phyloP scores from a whole-genome alignment of 2,329 filamentous ascomycete species.

The Beauveria brongniartii region DNA sequence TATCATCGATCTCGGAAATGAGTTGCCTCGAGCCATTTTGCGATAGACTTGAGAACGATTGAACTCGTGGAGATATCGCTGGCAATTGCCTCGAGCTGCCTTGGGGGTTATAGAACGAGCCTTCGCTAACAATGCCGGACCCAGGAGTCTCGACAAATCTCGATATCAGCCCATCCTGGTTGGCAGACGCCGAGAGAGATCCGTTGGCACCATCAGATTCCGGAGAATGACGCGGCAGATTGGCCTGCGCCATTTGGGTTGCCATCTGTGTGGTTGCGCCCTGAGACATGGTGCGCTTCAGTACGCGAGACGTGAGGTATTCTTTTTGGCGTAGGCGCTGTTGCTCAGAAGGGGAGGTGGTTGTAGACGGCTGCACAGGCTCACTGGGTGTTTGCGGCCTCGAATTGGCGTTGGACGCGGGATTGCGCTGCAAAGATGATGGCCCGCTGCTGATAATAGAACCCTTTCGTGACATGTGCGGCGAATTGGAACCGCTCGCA shows the following conservation, averaged over 20 bases:
- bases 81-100: slow-evolving; percentile 24
- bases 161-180: slow-evolving; percentile 46
- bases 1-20: slow-evolving; percentile 26
- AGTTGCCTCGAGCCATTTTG: slow-evolving; percentile 18
- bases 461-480: slow-evolving; percentile 39
- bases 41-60: slow-evolving; percentile 32
- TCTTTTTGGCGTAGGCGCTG: slow-evolving; percentile 48
- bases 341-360: slow-evolving; percentile 26
- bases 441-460: slow-evolving; percentile 43
- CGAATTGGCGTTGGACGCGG: slow-evolving; percentile 19
- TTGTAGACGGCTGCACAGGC: slow-evolving; percentile 12
- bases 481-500: slow-evolving; percentile 55
- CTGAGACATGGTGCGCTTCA: slow-evolving; percentile 56
- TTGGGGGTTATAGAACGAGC: slow-evolving; percentile 40
- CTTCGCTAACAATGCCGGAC: slow-evolving; percentile 41
- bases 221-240: slow-evolving; percentile 29
- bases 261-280: slow-evolving; percentile 59
- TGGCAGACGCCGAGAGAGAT: slow-evolving; percentile 19
- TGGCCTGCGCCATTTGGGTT: slow-evolving; percentile 38
- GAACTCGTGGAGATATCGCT: slow-evolving; percentile 30
- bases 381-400: slow-evolving; percentile 28
- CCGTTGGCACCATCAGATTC: slow-evolving; percentile 21
- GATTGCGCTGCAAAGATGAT: slow-evolving; percentile 32
- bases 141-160: slow-evolving; percentile 48
- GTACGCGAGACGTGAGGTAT: slow-evolving; percentile 58